These are phyloP conservation scores for Blastomyces parvus DNA, from an alignment of 2,329 filamentous ascomycete species.

Conservation along the genomic window DNA sequence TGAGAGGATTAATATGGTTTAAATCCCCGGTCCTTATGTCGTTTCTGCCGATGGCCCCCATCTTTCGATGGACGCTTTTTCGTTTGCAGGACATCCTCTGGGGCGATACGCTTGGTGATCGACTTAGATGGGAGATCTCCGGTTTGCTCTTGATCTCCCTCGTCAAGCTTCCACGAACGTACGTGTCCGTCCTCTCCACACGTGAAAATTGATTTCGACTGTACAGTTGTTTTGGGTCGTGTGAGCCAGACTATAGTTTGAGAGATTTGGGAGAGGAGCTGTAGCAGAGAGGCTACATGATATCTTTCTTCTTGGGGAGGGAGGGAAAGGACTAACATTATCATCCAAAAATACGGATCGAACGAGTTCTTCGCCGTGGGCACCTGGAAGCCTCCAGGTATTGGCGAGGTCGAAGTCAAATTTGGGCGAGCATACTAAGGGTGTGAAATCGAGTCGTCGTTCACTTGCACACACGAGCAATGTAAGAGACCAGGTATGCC, in stretches of 20 bases:
- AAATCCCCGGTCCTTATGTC: conserved; percentile 29
- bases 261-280: neutral
- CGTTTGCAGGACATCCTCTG: conserved; percentile 9
- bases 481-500: neutral
- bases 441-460: conserved; percentile 36
- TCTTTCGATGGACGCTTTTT: conserved; percentile 20
- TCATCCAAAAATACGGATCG: conserved; percentile 39
- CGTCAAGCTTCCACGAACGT: conserved; percentile 28
- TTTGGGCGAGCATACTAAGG: conserved; percentile 26
- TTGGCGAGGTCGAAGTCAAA: conserved; percentile 35
- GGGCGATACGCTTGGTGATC: conserved; percentile 1
- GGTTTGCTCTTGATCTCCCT: conserved; percentile 9
- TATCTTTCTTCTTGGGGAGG: no score
- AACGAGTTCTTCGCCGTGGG: conserved; percentile 42
- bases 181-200: conserved; percentile 39
- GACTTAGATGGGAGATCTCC: conserved; percentile 1
- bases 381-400: conserved; percentile 36
- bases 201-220: conserved; percentile 36
- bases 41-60: conserved; percentile 26
- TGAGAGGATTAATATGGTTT: conserved; percentile 27
- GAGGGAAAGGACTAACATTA: conserved; percentile 32
- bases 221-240: neutral
- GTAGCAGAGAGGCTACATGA: neutral
- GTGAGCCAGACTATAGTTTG: neutral
- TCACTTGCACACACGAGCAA: conserved; percentile 22